Percentiles rank a stretch among this genome's conserved stretches.
Conservation (phyloP, 1,139 yeast genomes). For the Meyerozyma smithsonii region DNA sequence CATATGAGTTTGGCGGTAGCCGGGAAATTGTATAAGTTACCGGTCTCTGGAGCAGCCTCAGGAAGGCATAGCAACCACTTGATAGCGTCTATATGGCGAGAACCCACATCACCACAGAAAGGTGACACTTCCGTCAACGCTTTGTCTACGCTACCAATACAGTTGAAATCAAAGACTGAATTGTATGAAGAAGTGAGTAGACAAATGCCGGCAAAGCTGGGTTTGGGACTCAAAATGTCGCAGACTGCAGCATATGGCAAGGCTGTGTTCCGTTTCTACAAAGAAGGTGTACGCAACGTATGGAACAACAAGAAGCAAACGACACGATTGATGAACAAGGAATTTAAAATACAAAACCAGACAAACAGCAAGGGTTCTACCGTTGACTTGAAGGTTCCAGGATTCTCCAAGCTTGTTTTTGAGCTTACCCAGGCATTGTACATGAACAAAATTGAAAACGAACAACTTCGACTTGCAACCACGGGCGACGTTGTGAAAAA, state of each 20-base stretch:
- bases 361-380: conserved; percentile 25
- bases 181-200: conserved; percentile 24
- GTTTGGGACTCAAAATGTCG: conserved; percentile 22
- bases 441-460: conserved; percentile 26
- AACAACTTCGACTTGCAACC: conserved; percentile 12
- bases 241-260: conserved; percentile 39
- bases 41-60: not conserved
- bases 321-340: conserved; percentile 17
- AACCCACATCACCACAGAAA: not conserved
- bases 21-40: not conserved
- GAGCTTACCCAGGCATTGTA: conserved; percentile 35
- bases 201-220: conserved; percentile 17
- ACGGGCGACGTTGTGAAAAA: conserved; percentile 18
- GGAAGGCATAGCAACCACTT: not conserved
- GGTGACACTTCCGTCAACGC: conserved; percentile 20
- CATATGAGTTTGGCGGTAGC: not conserved
- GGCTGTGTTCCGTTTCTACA: conserved; percentile 42
- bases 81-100: not conserved
- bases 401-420: conserved; percentile 23
- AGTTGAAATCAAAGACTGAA: conserved; percentile 25
- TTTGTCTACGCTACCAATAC: conserved; percentile 35
- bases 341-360: conserved; percentile 19
- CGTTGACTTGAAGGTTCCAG: conserved; percentile 22
- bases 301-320: conserved; percentile 33
- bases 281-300: conserved; percentile 47